Evolutionary conservation across 2,329 filamentous ascomycete species (phyloP).

Genomic region (Metarhizium brunneum): DNA sequence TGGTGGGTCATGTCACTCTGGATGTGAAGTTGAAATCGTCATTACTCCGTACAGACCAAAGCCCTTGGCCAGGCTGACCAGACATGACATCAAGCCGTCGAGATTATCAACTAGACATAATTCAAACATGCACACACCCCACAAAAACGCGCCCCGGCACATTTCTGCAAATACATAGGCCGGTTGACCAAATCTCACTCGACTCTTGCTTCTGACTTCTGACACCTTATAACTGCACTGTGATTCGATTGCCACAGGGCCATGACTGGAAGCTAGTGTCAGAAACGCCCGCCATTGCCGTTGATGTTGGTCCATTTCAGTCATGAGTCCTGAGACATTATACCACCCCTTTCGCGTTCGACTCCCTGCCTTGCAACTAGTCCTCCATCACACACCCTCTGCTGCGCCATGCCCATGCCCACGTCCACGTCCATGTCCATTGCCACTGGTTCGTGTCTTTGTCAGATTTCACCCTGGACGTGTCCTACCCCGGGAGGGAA

Average conservation of each 20-base stretch:
- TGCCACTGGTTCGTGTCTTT: not conserved
- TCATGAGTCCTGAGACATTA: conserved; percentile 1
- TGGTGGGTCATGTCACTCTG: not conserved
- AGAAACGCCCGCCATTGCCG: conserved; percentile 1
- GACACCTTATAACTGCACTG: not conserved
- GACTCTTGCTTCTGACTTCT: not conserved
- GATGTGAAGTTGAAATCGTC: not conserved
- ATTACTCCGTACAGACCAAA: not conserved
- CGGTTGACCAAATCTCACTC: not conserved
- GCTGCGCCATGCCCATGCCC: not conserved
- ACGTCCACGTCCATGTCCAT: not conserved
- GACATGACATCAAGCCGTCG: not conserved
- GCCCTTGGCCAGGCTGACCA: not conserved
- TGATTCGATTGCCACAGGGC: conserved; percentile 1
- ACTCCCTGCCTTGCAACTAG: not conserved
- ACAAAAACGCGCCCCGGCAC: not conserved
- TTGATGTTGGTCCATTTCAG: not conserved
- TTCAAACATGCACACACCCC: not conserved
- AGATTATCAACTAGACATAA: not conserved
- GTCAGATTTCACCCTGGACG: not conserved
- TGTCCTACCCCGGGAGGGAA: not conserved
- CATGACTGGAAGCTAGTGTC: conserved; percentile 2
- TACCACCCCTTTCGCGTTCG: not conserved
- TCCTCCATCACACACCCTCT: not conserved
- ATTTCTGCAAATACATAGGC: not conserved